These are phyloP conservation scores for Eucalyptus curtisii DNA, from an alignment of 345 rosid species.

Conservation along the genomic window DNA sequence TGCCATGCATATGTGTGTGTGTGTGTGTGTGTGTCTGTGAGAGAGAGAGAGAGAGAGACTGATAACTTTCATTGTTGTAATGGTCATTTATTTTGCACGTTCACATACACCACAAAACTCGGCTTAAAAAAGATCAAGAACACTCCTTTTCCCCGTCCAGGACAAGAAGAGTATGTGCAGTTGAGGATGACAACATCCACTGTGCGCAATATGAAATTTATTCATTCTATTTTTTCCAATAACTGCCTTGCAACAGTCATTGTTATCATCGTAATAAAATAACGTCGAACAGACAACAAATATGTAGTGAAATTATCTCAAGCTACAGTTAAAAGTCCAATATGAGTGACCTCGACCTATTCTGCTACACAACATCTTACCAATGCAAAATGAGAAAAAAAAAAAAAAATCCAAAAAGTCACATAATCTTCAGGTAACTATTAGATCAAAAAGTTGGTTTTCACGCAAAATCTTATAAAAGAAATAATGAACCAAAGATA, in stretches of 20 bases:
- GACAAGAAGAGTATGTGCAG: not conserved
- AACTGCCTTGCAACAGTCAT: not conserved
- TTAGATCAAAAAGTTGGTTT: not conserved
- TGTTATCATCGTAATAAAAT: not conserved
- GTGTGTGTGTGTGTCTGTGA: no score
- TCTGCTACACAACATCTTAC: not conserved
- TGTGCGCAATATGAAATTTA: not conserved
- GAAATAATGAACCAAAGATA: not conserved
- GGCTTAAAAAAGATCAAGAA: not conserved
- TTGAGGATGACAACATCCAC: not conserved
- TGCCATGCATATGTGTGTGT: not conserved
- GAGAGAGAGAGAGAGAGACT: not conserved
- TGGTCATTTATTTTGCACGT: not conserved
- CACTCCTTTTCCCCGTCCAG: not conserved
- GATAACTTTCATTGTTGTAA: not conserved
- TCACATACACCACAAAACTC: not conserved
- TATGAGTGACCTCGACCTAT: not conserved
- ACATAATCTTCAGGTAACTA: not conserved
- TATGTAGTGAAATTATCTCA: not conserved
- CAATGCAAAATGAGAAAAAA: not conserved
- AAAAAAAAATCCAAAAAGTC: not conserved
- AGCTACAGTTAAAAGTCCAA: not conserved
- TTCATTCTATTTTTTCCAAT: not conserved
- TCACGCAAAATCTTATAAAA: not conserved
- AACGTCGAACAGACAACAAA: not conserved